Evolutionary conservation across 2,329 filamentous ascomycete species (phyloP), one percentile per base, ranked within the genome.

Genomic region (Fusarium redolens): DNA sequence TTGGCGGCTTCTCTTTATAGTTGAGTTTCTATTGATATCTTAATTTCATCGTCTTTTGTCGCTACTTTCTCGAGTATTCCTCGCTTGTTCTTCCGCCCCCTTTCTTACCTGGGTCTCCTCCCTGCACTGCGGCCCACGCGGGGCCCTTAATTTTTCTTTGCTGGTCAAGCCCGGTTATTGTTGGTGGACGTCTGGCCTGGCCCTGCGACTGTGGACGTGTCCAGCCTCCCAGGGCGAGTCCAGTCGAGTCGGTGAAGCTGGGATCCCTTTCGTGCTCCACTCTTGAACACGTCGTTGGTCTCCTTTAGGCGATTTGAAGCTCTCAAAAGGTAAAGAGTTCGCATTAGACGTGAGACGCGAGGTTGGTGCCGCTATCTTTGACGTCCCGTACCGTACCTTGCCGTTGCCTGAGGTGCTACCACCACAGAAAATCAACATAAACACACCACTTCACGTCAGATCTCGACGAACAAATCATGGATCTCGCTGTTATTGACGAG

Each of bases 401-500:
- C 61, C 64, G 62, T 56, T 65, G 62, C 62, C 60, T 48, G 43
- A 65, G 41, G 52, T 52, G 45, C 45, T 44, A 31, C 43, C 35
- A 45, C 37, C 41, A 38, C 38, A 7, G 33, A 31, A 63, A 30
- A 58, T 43, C 61, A 30, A 60, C 20, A 66, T 48, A 61, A 62
- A 51, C 47, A 66, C 30, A 58, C 44, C 60, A 59, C 30, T 57
- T 25, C 18, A 31, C 43, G 22, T 35, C 50, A 43, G 30, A 43
- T 33, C 37, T 33, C 37, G 15, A 45, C 52, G 22, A 51, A 37
- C 47, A 38, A 65, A 68, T 41, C 65, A 77, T 77, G 75, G 75
- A 77, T 71, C 72, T 77, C 52, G 60, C 65, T 69, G 65, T 72
- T 31, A 74, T 78, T 50, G 75, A 77, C 71, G 75, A 77, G 65